Conservation (phyloP, 768 basidiomycete genomes). For the Cubamyces sp. region DNA sequence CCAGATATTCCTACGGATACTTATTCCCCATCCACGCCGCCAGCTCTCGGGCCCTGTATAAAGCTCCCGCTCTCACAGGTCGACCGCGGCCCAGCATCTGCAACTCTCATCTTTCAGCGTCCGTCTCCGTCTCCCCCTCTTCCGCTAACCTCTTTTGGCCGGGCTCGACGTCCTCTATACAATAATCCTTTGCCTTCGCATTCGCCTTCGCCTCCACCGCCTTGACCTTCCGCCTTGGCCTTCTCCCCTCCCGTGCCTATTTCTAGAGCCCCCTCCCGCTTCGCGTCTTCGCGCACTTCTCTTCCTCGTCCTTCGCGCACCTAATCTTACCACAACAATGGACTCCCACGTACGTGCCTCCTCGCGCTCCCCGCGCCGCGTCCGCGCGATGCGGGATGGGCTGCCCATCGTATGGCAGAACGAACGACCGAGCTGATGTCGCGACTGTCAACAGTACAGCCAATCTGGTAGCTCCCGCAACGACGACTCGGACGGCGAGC, state of each 20-base stretch:
- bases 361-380: too few relatives aligned
- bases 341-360: conserved; percentile 9
- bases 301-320: neutral
- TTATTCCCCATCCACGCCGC: too few relatives aligned
- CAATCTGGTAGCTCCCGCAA: conserved; percentile 9
- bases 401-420: neutral
- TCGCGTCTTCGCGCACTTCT: neutral
- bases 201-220: neutral
- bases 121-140: neutral
- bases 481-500: conserved; percentile 34
- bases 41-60: conserved; percentile 8
- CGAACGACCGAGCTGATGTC: neutral
- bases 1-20: neutral
- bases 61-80: conserved; percentile 7
- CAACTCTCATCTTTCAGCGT: conserved; percentile 9
- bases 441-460: conserved; percentile 15
- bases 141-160: conserved; percentile 21
- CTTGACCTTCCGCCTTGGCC: neutral
- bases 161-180: conserved; percentile 17
- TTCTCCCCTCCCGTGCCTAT: conserved; percentile 3
- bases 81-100: conserved; percentile 15
- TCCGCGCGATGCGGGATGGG: too few relatives aligned
- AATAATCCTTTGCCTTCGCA: conserved; percentile 6
- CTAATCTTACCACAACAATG: conserved; percentile 1
- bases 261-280: conserved; percentile 7